phyloP scores from a whole-genome alignment of 2,329 filamentous ascomycete genomes.

The Arthrobotrys pseudoclavata region DNA sequence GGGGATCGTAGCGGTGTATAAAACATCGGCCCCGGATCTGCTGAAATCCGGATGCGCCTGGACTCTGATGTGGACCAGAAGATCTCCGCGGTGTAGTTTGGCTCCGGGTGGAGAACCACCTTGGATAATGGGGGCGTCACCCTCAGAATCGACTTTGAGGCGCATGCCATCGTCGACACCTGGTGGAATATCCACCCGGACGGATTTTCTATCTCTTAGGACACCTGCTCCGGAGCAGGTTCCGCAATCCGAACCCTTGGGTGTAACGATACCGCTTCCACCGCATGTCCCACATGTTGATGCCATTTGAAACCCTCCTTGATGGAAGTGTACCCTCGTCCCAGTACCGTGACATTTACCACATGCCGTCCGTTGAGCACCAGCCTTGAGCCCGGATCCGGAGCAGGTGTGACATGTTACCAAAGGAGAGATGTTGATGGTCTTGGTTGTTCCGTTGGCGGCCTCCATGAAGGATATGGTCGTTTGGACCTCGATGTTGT shows the following conservation, averaged over 20 bases:
- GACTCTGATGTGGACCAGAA: constrained; percentile 91
- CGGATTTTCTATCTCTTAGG: constrained; percentile 82
- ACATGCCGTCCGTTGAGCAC: constrained; percentile 80
- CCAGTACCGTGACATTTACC: constrained; percentile 87
- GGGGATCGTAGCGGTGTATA: constrained; percentile 91
- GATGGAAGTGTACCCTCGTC: constrained; percentile 86
- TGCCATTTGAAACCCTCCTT: constrained; percentile 95
- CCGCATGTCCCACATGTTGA: constrained; percentile 86
- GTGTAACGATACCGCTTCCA: constrained; percentile 81
- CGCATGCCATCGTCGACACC: constrained; percentile 98
- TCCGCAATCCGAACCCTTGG: constrained; percentile 83
- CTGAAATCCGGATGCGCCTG: constrained; percentile 91
- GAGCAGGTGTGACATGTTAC: constrained; percentile 84
- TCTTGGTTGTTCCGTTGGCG: constrained; percentile 88
- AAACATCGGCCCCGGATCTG: constrained; percentile 86
- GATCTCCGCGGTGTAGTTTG: constrained; percentile 75
- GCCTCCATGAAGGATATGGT: constrained; percentile 97
- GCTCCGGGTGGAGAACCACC: constrained; percentile 73
- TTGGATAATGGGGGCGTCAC: constrained; percentile 78
- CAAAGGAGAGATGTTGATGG: constrained; percentile 87
- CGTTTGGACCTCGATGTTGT: constrained; percentile 94
- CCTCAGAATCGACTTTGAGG: constrained; percentile 84
- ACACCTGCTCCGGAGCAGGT: constrained; percentile 87
- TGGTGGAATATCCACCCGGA: constrained; percentile 91
- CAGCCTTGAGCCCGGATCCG: constrained; percentile 86